Evolutionary conservation across 2,329 filamentous ascomycete genomes (phyloP).

Genomic region (Pestalotiopsis sp.): DNA sequence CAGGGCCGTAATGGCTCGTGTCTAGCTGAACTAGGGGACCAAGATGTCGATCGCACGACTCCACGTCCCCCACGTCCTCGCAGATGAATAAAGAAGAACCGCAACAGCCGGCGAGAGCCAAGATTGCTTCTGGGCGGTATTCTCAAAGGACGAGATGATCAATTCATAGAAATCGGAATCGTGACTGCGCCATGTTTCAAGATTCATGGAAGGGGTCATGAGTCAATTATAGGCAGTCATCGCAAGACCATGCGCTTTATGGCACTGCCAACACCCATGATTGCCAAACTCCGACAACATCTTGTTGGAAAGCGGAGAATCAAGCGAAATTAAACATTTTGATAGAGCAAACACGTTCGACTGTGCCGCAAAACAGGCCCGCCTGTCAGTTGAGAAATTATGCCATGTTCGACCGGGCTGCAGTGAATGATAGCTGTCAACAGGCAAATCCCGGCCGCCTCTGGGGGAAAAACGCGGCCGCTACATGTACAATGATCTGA

Average conservation of each 20-base stretch:
- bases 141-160: neutral
- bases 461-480: neutral
- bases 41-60: neutral
- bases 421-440: neutral
- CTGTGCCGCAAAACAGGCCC: neutral
- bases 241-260: neutral
- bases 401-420: neutral
- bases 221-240: neutral
- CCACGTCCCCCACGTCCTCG: neutral
- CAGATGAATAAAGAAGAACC: neutral
- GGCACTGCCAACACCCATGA: neutral
- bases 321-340: neutral
- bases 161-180: neutral
- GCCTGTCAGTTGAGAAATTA: neutral
- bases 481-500: too few species aligned
- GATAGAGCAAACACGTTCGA: neutral
- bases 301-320: neutral
- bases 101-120: neutral
- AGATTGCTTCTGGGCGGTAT: neutral
- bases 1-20: neutral
- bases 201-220: neutral
- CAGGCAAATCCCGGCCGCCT: neutral
- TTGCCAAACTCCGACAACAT: neutral
- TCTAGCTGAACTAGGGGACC: neutral
- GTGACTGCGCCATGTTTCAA: neutral